phyloP scores from a whole-genome alignment of 371 early-diverging fungal genomes.

The Saksenaea oblongispora region DNA sequence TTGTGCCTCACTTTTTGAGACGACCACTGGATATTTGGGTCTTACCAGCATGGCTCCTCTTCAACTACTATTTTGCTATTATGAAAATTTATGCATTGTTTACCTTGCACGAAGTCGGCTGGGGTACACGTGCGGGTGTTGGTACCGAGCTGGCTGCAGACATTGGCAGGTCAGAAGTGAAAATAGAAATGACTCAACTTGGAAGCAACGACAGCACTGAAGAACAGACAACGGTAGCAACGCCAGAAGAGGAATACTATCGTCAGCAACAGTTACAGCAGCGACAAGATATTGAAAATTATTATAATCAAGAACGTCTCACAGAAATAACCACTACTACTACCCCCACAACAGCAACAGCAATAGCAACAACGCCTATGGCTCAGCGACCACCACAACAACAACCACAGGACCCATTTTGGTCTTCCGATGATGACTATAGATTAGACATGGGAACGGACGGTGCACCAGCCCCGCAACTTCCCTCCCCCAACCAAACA shows the following conservation, averaged over 20 bases:
- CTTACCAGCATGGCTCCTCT: slow-evolving; percentile 60
- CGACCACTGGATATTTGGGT: slow-evolving; percentile 59
- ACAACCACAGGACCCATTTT: slow-evolving; percentile 1
- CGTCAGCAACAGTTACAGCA: slow-evolving; percentile 4
- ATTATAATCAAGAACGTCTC: background rate
- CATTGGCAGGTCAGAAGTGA: slow-evolving; percentile 31
- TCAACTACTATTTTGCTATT: slow-evolving; percentile 63
- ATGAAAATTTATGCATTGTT: slow-evolving; percentile 60
- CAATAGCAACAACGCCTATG: background rate
- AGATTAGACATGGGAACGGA: slow-evolving; percentile 1
- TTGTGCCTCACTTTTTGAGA: slow-evolving; percentile 57
- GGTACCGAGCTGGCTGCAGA: slow-evolving; percentile 45
- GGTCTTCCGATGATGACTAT: background rate
- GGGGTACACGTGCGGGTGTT: slow-evolving; percentile 66
- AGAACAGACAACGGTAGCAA: slow-evolving; percentile 4
- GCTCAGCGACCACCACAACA: background rate
- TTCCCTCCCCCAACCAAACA: background rate
- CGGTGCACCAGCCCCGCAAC: slow-evolving; percentile 1
- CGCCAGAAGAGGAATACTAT: slow-evolving; percentile 11
- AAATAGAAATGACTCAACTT: slow-evolving; percentile 38
- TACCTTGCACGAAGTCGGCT: slow-evolving; percentile 61
- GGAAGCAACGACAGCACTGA: slow-evolving; percentile 6
- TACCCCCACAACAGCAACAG: slow-evolving; percentile 8
- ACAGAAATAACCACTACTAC: no score
- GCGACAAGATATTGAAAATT: background rate